Evolutionary conservation across 2,329 filamentous ascomycete genomes (phyloP), one percentile per base, ranked within the genome.

Genomic region (Periconia sp.): DNA sequence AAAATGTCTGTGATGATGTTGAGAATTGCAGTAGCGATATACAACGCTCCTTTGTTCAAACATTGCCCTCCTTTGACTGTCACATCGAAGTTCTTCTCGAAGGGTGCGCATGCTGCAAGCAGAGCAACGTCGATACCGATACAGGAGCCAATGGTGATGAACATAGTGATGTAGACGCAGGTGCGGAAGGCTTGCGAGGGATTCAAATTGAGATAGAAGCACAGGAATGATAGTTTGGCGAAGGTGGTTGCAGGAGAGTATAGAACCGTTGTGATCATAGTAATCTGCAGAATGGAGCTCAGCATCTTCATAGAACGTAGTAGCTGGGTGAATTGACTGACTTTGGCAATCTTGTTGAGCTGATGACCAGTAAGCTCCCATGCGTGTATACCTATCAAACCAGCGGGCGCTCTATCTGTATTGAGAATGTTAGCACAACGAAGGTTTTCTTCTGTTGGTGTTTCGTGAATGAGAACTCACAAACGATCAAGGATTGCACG

Each of bases 1-100:
- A 58, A 54, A 27, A 62, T 45, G 40, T 62, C 59, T 3, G 59
- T 62, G 11, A 59, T 49, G 41, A 62, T 62, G 54, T 62, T 62
- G 45, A 62, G 52, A 1, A 55, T 50, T 15, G 43, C 55, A 18
- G 57, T 62, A 40, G 59, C 60, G 37, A 62, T 60, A 52, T 61
- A 62, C 6, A 62, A 45, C 17, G 60, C 53, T 5, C 46, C 44
- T 37, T 58, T 58, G 49, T 62, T 58, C 37, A 62, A 27, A 41
- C 61, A 64, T 18, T 52, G n/a, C 13, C 58, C 58, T 47, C 51
- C 52, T 15, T 15, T 50, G 14, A 62, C 13, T 1, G 55, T 61
- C 19, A 60, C 48, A 43, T 62, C 61, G n/a, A 42, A 54, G n/a
- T 59, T 61, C 30, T 53, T 59, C 6, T 52, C 47, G 30, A 64